Evolutionary conservation across 345 rosid species (phyloP), one percentile per base, ranked within the genome.

Genomic region (thale cress (Arabidopsis thaliana)): DNA sequence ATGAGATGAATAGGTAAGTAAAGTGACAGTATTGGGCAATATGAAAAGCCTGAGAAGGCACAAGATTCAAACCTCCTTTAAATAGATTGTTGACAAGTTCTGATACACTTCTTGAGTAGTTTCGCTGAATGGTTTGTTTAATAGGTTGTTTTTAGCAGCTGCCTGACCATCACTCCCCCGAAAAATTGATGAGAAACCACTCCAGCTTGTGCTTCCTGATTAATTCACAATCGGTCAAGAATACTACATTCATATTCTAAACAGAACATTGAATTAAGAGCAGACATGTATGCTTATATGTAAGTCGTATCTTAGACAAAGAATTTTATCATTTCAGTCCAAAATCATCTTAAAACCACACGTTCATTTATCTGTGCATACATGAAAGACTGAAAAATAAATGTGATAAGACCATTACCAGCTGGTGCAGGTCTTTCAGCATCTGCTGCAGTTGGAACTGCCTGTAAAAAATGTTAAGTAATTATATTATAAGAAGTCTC

Each of bases 181-280:
- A 82, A 94, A 91, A 62, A 94, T 88, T 45, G 97, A 90, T 52
- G 97, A 84, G 65, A 94, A 84, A 4, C 93, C 93, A 8, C 91
- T 89, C 98, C 97, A 94, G 61, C 83, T 79, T 60, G 80, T 65
- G 71, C 66, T 81, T 66, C 84, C 94, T 87, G 79, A 75, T 52
- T 32, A 45, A 37, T 20, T 51, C 34, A 41, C 63, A 45, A 36
- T 14, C 1, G 37, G 36, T 8, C 41, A 71, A 58, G 20, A 64
- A 67, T 23, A 51, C 13, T 24, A 16, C 6, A 49, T n/a, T 49
- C 44, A 58, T 49, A 67, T 49, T 37, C 59, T 63, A 44, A 36
- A 64, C 55, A 64, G 5, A 30, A 34, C 11, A 45, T 12, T 24
- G 32, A 41, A 52, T 68, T 40, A 23, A 49, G 23, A 67, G 22